These are phyloP conservation scores for Cyberlindnera samutprakarnensis DNA, from an alignment of 805 yeast species.

Conservation along the genomic window DNA sequence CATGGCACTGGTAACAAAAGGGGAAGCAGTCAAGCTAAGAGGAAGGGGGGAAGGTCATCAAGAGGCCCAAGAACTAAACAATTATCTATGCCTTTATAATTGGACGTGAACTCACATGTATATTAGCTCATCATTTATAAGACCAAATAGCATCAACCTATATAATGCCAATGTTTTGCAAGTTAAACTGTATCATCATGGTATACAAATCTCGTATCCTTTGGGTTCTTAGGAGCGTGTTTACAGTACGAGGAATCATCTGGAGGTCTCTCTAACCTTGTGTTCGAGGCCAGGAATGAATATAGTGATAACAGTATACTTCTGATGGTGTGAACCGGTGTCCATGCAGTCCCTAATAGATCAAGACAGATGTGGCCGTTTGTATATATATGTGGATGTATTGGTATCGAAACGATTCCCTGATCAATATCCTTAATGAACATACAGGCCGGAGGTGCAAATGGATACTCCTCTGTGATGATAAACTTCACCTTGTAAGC, in stretches of 20 bases:
- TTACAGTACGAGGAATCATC: slow-evolving; percentile 44
- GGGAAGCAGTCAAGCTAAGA: neutral
- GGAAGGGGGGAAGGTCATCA: neutral
- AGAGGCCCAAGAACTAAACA: neutral
- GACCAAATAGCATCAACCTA: too few species aligned
- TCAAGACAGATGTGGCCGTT: slow-evolving; percentile 77
- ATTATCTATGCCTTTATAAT: slow-evolving; percentile 1
- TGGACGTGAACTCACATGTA: neutral
- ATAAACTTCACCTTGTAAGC: slow-evolving; percentile 36
- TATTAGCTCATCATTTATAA: too few species aligned
- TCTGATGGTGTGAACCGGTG: slow-evolving; percentile 27
- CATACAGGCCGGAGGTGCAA: slow-evolving; percentile 49
- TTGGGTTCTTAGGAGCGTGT: slow-evolving; percentile 53
- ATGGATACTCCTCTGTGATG: slow-evolving; percentile 44
- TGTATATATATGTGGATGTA: slow-evolving; percentile 69
- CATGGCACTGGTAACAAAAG: neutral
- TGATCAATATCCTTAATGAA: slow-evolving; percentile 28
- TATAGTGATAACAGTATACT: slow-evolving; percentile 51
- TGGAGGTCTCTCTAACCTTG: slow-evolving; percentile 41
- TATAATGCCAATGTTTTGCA: neutral
- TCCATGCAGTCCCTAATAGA: slow-evolving; percentile 40
- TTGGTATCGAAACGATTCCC: slow-evolving; percentile 38
- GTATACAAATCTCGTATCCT: slow-evolving; percentile 39
- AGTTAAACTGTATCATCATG: slow-evolving; percentile 45
- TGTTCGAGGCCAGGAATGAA: slow-evolving; percentile 52